Conservation (phyloP, 108 stramenopile species). For the Nitzschia inconspicua region DNA sequence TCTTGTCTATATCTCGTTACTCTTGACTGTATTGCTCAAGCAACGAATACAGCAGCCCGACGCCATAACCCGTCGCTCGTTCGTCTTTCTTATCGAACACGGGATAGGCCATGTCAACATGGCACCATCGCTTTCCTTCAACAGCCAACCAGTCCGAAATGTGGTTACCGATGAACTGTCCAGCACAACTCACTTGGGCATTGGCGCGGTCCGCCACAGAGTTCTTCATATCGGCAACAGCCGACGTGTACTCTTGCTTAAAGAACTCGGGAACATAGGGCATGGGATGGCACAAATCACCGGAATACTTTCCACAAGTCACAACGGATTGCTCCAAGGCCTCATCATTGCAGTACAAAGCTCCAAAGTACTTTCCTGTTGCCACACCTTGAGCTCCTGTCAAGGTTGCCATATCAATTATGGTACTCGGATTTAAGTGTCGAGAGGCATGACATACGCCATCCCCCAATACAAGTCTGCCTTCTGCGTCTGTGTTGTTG, state of each 20-base stretch:
- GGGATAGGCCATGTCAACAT: constrained; percentile 90
- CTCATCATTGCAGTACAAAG: constrained; percentile 66
- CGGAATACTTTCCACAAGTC: constrained; percentile 43
- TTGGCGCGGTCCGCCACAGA: constrained; percentile 78
- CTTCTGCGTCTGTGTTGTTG: constrained; percentile 93
- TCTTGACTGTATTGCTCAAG: too few relatives aligned
- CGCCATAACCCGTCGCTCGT: constrained; percentile 90
- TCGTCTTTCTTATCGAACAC: constrained; percentile 51
- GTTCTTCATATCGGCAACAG: constrained; percentile 91
- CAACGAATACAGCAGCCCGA: constrained; percentile 51
- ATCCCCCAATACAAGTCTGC: constrained; percentile 79
- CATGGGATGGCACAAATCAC: constrained; percentile 79
- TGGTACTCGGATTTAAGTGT: constrained; percentile 50
- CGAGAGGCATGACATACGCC: constrained; percentile 78
- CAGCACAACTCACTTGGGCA: constrained; percentile 87
- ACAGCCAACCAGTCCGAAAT: constrained; percentile 74
- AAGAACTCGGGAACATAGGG: constrained; percentile 81
- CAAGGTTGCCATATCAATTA: constrained; percentile 89
- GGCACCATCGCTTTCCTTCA: too few relatives aligned
- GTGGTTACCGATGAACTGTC: constrained; percentile 87
- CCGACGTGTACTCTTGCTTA: constrained; percentile 71
- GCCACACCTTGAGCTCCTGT: constrained; percentile 86
- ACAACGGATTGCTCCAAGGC: constrained; percentile 55
- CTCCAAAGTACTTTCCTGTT: constrained; percentile 83
- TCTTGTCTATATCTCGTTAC: too few relatives aligned